Conservation (phyloP, 106 monocot species). For the Dioscorea alata region DNA sequence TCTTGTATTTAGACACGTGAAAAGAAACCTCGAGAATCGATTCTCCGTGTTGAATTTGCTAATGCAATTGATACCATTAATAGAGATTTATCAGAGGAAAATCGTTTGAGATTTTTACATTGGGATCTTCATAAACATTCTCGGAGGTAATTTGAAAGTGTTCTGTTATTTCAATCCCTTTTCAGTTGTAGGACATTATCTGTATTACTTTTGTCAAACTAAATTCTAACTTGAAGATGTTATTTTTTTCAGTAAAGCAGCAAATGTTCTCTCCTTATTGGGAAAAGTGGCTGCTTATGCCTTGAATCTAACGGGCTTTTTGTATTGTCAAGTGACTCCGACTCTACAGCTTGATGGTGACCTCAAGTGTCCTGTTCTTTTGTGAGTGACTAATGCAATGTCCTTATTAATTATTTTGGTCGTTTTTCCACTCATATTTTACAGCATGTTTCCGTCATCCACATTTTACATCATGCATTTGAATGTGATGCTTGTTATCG, state of each 20-base stretch:
- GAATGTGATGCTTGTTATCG: not conserved
- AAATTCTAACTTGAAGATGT: not conserved
- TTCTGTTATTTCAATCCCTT: too few relatives aligned
- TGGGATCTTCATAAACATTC: conserved; percentile 70
- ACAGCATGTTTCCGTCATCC: not conserved
- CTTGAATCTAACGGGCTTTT: conserved; percentile 70
- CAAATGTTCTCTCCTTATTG: conserved; percentile 54
- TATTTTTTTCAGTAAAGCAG: conserved; percentile 49
- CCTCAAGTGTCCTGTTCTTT: conserved; percentile 16
- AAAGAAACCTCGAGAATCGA: conserved; percentile 80
- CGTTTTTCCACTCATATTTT: too few relatives aligned
- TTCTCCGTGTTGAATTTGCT: conserved; percentile 71
- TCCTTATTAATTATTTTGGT: too few relatives aligned
- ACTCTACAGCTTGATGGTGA: conserved; percentile 25
- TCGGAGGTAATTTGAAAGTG: conserved; percentile 32
- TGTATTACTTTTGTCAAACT: too few relatives aligned
- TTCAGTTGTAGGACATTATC: too few relatives aligned
- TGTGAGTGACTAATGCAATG: conserved; percentile 23
- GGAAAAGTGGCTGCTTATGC: conserved; percentile 57
- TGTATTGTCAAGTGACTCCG: conserved; percentile 54
- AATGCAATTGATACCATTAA: conserved; percentile 71
- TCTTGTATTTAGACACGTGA: conserved; percentile 45
- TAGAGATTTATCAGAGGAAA: conserved; percentile 49
- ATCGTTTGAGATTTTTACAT: conserved; percentile 61
- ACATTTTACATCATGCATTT: not conserved